phyloP scores from a whole-genome alignment of 371 early-diverging fungal species.

The Mucor mucedo region DNA sequence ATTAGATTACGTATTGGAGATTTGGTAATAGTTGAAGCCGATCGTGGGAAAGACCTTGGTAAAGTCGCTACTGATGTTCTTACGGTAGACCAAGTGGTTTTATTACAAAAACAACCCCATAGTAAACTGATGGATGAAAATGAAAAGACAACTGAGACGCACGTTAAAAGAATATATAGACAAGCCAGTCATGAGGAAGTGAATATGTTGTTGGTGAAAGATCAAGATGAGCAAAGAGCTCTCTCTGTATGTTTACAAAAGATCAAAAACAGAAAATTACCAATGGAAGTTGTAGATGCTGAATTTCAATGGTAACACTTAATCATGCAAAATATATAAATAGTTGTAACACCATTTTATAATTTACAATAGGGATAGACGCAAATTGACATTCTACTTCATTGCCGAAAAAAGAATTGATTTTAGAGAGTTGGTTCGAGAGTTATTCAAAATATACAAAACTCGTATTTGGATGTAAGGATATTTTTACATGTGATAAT shows the following conservation, averaged over 20 bases:
- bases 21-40: conserved; percentile 95
- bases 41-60: conserved; percentile 95
- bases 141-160: conserved; percentile 35
- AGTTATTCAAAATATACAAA: conserved; percentile 97
- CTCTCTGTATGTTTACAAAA: conserved; percentile 86
- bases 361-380: conserved; percentile 65
- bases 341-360: background rate
- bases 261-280: conserved; percentile 83
- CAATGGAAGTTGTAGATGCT: conserved; percentile 96
- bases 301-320: conserved; percentile 88
- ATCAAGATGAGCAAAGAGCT: conserved; percentile 89
- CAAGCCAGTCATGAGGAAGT: conserved; percentile 80
- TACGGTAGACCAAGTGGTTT: conserved; percentile 18
- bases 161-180: conserved; percentile 88
- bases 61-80: conserved; percentile 46
- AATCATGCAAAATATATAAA: background rate
- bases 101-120: conserved; percentile 10
- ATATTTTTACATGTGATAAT: conserved; percentile 1
- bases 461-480: conserved; percentile 96
- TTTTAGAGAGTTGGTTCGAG: conserved; percentile 96
- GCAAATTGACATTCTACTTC: conserved; percentile 93
- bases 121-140: conserved; percentile 13
- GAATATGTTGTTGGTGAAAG: conserved; percentile 73
- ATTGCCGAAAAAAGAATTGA: conserved; percentile 92
- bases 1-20: conserved; percentile 58